Conservation (phyloP, 1,284 basidiomycete genomes). For the Kalmanozyma brasiliensis region DNA sequence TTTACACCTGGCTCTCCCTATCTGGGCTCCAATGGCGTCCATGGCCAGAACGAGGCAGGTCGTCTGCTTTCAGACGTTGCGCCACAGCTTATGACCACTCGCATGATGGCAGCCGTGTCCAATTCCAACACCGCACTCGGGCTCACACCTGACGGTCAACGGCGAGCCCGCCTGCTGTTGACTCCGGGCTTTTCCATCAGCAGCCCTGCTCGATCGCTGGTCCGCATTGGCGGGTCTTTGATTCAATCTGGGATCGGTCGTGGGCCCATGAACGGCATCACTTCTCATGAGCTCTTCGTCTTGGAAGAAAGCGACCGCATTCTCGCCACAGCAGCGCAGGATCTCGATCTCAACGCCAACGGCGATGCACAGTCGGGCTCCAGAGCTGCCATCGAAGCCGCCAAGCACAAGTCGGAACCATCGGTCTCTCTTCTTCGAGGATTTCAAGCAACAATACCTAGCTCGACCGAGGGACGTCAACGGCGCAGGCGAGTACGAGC, state of each 20-base stretch:
- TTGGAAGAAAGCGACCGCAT: conserved; percentile 65
- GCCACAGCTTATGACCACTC: conserved; percentile 64
- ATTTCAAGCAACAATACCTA: conserved; percentile 65
- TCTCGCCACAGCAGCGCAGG: conserved; percentile 50
- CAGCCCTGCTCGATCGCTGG: conserved; percentile 60
- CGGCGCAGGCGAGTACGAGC: conserved; percentile 57
- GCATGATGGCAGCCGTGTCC: conserved; percentile 63
- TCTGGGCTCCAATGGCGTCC: conserved; percentile 23
- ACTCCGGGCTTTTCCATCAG: conserved; percentile 59
- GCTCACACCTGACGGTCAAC: conserved; percentile 49
- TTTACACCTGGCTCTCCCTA: conserved; percentile 48
- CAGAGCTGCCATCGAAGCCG: conserved; percentile 27
- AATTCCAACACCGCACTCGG: conserved; percentile 56
- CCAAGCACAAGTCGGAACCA: conserved; percentile 30
- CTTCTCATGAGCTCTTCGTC: conserved; percentile 62
- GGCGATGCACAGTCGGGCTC: conserved; percentile 7
- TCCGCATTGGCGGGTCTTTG: conserved; percentile 60
- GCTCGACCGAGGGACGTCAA: conserved; percentile 51
- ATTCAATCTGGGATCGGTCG: conserved; percentile 53
- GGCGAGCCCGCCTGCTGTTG: conserved; percentile 50
- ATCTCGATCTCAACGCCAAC: conserved; percentile 38
- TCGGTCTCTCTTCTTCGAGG: conserved; percentile 64
- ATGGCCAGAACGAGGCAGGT: conserved; percentile 39
- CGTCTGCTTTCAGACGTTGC: conserved; percentile 66
- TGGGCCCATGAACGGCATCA: conserved; percentile 57